These are phyloP conservation scores for Beauveria pseudobassiana DNA, from an alignment of 2,329 filamentous ascomycete species.

Conservation along the genomic window DNA sequence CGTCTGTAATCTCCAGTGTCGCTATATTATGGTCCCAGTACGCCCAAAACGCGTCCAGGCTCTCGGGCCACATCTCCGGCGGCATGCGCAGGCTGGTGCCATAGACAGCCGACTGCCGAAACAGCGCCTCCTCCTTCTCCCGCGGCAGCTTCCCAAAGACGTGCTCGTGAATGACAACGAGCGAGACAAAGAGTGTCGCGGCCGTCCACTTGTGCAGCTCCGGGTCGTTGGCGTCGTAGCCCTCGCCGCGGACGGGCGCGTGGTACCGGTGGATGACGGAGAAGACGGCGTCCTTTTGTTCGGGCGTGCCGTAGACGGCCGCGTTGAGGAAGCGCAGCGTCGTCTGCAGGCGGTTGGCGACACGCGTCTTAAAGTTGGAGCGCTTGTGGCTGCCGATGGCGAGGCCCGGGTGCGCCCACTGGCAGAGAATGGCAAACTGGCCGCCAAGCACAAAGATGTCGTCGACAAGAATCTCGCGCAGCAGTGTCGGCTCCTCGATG, in stretches of 20 bases:
- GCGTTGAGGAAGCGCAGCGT: conserved; percentile 33
- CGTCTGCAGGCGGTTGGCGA: conserved; percentile 27
- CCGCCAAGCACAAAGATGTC: conserved; percentile 18
- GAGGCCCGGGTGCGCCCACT: conserved; percentile 32
- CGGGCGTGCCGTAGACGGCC: conserved; percentile 26
- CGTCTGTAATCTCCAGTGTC: conserved; percentile 24
- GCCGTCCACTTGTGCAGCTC: conserved; percentile 33
- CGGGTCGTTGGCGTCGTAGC: conserved; percentile 29
- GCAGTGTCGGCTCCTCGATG: conserved; percentile 16
- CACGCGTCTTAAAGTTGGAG: conserved; percentile 30
- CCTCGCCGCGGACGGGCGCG: conserved; percentile 23
- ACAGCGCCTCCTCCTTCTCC: conserved; percentile 20
- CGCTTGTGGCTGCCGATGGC: conserved; percentile 29
- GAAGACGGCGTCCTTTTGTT: conserved; percentile 27
- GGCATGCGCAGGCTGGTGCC: conserved; percentile 25
- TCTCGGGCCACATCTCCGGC: conserved; percentile 28
- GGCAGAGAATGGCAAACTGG: conserved; percentile 28
- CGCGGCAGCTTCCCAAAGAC: conserved; percentile 25
- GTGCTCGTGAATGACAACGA: conserved; percentile 27
- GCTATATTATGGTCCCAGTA: conserved; percentile 30
- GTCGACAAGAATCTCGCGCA: conserved; percentile 14
- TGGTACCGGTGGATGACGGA: conserved; percentile 29
- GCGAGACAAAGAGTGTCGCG: conserved; percentile 30
- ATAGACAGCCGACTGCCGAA: conserved; percentile 21
- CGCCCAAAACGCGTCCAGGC: conserved; percentile 29